Conservation (phyloP, 495 filamentous ascomycete genomes). For the Neurospora sp. region DNA sequence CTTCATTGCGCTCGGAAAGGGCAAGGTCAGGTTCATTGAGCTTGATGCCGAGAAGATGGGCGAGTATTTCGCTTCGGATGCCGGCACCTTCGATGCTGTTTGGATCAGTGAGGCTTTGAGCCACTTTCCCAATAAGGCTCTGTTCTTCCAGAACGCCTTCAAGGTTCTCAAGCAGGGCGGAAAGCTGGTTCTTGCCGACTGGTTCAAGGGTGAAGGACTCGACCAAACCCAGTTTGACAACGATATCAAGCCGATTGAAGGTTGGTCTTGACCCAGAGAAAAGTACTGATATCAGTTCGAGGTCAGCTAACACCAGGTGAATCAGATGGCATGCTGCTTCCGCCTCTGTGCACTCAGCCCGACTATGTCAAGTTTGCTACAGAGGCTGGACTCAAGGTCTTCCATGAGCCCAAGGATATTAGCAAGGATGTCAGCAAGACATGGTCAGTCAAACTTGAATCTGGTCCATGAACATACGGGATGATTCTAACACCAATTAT, state of each 20-base stretch:
- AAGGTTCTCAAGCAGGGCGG: slow-evolving; percentile 30
- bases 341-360: slow-evolving; percentile 36
- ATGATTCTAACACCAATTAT: too few species aligned
- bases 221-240: slow-evolving; percentile 29
- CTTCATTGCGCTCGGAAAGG: slow-evolving; percentile 26
- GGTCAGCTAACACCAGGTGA: background rate
- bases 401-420: slow-evolving; percentile 41
- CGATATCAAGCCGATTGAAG: slow-evolving; percentile 48
- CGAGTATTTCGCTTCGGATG: slow-evolving; percentile 29
- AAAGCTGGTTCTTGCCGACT: slow-evolving; percentile 46
- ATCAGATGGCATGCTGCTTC: slow-evolving; percentile 47
- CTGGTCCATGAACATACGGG: too few species aligned
- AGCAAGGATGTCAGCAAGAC: slow-evolving; percentile 46
- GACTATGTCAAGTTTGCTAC: slow-evolving; percentile 40
- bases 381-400: slow-evolving; percentile 31
- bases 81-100: slow-evolving; percentile 37
- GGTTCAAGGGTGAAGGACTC: slow-evolving; percentile 41
- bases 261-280: slow-evolving; percentile 7
- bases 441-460: slow-evolving; percentile 31
- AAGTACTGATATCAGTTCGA: background rate
- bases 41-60: slow-evolving; percentile 51
- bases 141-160: slow-evolving; percentile 42
- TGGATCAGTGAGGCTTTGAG: slow-evolving; percentile 51
- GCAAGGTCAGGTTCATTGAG: slow-evolving; percentile 41
- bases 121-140: slow-evolving; percentile 45